Percentiles rank a stretch among this genome's conserved stretches.
Conservation (phyloP, 306 rosid genomes). For the Cucumis hystrix region DNA sequence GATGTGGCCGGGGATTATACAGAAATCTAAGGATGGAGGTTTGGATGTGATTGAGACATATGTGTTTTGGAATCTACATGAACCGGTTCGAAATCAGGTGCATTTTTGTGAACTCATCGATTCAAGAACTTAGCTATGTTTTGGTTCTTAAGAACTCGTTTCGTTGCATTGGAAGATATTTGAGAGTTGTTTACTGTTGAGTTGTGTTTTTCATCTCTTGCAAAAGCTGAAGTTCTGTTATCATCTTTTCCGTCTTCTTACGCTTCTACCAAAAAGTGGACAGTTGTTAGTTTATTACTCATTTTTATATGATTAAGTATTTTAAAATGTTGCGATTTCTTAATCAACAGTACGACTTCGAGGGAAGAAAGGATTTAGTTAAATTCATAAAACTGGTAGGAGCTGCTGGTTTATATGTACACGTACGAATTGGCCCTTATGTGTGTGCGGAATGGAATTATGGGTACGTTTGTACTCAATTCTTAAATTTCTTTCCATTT, state of each 20-base stretch:
- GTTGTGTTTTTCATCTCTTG: neutral
- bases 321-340: neutral
- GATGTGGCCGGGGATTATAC: constrained; percentile 97
- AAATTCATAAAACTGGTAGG: constrained; percentile 67
- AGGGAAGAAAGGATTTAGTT: constrained; percentile 64
- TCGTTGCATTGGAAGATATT: constrained; percentile 4
- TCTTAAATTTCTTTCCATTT: neutral
- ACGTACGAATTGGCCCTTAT: constrained; percentile 91
- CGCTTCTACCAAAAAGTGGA: neutral
- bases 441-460: constrained; percentile 98
- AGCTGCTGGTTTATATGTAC: constrained; percentile 69
- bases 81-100: constrained; percentile 74
- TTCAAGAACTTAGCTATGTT: neutral
- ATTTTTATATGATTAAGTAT: neutral
- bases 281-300: neutral
- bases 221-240: neutral
- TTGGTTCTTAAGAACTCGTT: neutral
- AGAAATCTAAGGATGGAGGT: constrained; percentile 91
- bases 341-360: constrained; percentile 49
- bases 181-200: neutral
- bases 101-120: neutral
- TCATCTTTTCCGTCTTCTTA: constrained; percentile 2
- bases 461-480: constrained; percentile 35
- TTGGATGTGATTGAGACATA: constrained; percentile 87
- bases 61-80: constrained; percentile 86